Conservation (phyloP, 768 basidiomycete genomes). For the Pleurotus eryngii region DNA sequence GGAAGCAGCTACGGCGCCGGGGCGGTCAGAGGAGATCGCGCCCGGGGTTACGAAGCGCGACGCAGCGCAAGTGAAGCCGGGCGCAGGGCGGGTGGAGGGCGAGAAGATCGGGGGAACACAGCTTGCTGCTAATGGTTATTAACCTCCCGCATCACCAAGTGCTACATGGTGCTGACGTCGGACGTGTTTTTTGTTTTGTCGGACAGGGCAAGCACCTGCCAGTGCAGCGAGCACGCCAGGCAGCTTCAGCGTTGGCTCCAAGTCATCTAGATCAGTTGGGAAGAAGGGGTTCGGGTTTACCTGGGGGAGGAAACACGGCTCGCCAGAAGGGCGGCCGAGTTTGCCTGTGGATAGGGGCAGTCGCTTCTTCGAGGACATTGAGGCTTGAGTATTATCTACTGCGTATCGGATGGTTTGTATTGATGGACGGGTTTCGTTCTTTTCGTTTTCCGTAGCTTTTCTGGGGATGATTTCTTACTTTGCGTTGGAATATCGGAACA, state of each 20-base stretch:
- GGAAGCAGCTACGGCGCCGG: conserved; percentile 18
- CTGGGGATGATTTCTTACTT: too few relatives aligned
- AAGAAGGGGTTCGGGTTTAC: neutral
- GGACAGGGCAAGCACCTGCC: neutral
- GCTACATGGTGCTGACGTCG: neutral
- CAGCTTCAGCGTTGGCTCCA: neutral
- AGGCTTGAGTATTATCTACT: neutral
- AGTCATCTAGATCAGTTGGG: neutral
- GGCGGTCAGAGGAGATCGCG: conserved; percentile 12
- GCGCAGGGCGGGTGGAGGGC: conserved; percentile 41
- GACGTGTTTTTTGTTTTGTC: neutral
- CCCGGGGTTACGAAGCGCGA: conserved; percentile 29
- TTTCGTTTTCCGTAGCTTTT: neutral
- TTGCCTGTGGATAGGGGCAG: neutral
- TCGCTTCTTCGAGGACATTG: conserved; percentile 3
- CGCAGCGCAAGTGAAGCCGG: conserved; percentile 48
- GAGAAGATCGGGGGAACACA: conserved; percentile 19
- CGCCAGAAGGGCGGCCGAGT: neutral
- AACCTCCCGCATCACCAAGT: neutral
- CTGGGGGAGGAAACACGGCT: neutral
- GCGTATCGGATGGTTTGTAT: neutral
- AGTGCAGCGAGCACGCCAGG: neutral
- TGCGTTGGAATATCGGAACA: too few relatives aligned
- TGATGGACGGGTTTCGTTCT: neutral
- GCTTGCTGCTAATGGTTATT: neutral